These are phyloP conservation scores for Solanum hybrid DNA, from an alignment of 305 asterid genomes.

Conservation along the genomic window DNA sequence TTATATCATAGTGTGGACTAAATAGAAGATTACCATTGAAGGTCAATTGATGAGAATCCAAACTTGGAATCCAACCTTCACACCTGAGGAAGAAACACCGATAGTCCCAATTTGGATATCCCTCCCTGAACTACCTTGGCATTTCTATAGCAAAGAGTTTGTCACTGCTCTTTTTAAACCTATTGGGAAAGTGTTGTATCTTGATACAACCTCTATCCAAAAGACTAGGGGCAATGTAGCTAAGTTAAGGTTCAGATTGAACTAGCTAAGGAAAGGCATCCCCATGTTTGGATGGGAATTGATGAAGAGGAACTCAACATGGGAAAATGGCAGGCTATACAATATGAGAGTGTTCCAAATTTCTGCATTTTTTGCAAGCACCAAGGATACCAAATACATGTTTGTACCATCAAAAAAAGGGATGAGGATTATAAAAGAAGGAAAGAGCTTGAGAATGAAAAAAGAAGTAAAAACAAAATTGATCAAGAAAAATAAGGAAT, in stretches of 20 bases:
- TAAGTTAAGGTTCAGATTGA: neutral
- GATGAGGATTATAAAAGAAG: neutral
- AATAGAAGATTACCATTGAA: neutral
- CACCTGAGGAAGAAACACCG: neutral
- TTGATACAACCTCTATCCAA: neutral
- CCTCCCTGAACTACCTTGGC: too few relatives aligned
- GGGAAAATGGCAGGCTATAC: neutral
- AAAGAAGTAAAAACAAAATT: neutral
- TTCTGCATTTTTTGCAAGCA: neutral
- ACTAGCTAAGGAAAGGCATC: too few relatives aligned
- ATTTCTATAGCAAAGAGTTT: too few relatives aligned
- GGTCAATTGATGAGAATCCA: neutral
- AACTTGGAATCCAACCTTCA: neutral
- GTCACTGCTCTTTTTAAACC: neutral
- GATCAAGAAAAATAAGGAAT: neutral
- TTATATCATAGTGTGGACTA: neutral
- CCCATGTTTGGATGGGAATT: neutral
- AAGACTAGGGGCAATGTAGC: accelerated
- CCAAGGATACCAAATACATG: neutral
- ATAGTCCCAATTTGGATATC: neutral
- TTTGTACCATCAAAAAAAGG: too few relatives aligned
- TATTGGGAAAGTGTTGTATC: neutral
- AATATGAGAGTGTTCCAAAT: neutral
- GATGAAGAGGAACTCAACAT: neutral
- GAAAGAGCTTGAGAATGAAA: neutral